These are phyloP conservation scores for Paraphoma sp. DNA, from an alignment of 2,329 filamentous ascomycete genomes.

Conservation along the genomic window DNA sequence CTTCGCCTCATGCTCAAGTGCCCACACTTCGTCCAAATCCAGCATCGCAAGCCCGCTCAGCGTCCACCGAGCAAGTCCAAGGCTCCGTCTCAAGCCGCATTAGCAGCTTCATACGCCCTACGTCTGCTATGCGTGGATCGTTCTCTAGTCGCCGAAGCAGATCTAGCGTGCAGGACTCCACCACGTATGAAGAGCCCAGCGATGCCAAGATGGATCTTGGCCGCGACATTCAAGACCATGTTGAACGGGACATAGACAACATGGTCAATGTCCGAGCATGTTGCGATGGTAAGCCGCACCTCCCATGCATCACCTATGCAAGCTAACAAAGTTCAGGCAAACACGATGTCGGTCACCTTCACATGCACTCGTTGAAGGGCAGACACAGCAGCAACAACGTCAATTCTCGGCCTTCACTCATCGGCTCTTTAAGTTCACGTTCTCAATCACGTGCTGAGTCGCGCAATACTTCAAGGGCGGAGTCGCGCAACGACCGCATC, in stretches of 20 bases:
- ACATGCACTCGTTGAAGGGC: conserved; percentile 38
- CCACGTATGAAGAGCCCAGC: conserved; percentile 61
- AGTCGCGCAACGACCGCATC: conserved; percentile 26
- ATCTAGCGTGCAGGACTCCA: conserved; percentile 40
- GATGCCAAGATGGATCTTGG: conserved; percentile 79
- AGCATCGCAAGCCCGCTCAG: conserved; percentile 34
- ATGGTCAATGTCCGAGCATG: conserved; percentile 96
- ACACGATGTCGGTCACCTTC: conserved; percentile 59
- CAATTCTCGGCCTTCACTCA: conserved; percentile 36
- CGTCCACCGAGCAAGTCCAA: conserved; percentile 45
- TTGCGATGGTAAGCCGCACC: conserved; percentile 82
- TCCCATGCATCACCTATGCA: conserved; percentile 5
- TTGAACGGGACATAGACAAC: conserved; percentile 77
- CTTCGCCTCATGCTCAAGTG: conserved; percentile 47
- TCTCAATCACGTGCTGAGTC: conserved; percentile 37
- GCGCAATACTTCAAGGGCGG: conserved; percentile 20
- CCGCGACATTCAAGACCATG: conserved; percentile 76
- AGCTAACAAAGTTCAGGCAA: conserved; percentile 45
- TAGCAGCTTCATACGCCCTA: conserved; percentile 54
- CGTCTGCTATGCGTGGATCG: conserved; percentile 54
- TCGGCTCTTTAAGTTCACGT: conserved; percentile 43
- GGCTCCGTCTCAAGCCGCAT: conserved; percentile 55
- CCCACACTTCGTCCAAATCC: conserved; percentile 56
- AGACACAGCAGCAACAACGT: conserved; percentile 35
- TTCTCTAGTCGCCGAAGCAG: conserved; percentile 57